Evolutionary conservation across 768 basidiomycete species (phyloP).

Genomic region (Phaeolepiota aurea): DNA sequence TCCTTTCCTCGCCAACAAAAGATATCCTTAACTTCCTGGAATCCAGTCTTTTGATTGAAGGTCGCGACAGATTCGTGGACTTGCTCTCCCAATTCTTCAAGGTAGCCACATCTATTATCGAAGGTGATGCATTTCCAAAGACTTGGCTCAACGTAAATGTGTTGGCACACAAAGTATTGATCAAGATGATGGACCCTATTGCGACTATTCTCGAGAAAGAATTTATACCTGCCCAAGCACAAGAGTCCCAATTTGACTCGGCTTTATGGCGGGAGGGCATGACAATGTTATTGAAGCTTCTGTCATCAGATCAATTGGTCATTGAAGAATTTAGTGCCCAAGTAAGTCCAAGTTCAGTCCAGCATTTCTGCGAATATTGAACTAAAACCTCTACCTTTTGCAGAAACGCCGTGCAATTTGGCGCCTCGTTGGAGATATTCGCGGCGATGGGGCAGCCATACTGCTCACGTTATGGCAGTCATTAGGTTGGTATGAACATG

Average conservation of each 20-base stretch:
- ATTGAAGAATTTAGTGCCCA: conserved; percentile 96
- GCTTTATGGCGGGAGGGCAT: conserved; percentile 78
- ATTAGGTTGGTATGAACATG: conserved; percentile 67
- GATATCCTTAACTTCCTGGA: conserved; percentile 75
- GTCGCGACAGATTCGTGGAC: conserved; percentile 64
- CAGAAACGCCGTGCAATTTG: conserved; percentile 94
- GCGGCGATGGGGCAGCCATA: conserved; percentile 83
- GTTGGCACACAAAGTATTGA: conserved; percentile 77
- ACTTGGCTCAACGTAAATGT: conserved; percentile 91
- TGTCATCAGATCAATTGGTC: conserved; percentile 85
- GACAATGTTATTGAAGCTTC: conserved; percentile 71
- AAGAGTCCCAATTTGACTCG: conserved; percentile 60
- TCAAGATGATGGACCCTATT: conserved; percentile 83
- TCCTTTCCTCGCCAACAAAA: conserved; percentile 72
- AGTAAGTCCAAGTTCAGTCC: conserved; percentile 32
- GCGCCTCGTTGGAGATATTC: conserved; percentile 92
- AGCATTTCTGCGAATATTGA: neutral
- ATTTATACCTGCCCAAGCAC: conserved; percentile 68
- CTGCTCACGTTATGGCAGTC: conserved; percentile 79
- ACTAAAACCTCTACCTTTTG: neutral
- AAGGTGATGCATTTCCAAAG: conserved; percentile 82
- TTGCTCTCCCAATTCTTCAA: conserved; percentile 76
- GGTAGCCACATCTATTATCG: conserved; percentile 71
- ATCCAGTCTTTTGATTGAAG: conserved; percentile 81
- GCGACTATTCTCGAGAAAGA: conserved; percentile 68